Evolutionary conservation across 345 rosid species (phyloP).

Genomic region (Eucalyptus albens): DNA sequence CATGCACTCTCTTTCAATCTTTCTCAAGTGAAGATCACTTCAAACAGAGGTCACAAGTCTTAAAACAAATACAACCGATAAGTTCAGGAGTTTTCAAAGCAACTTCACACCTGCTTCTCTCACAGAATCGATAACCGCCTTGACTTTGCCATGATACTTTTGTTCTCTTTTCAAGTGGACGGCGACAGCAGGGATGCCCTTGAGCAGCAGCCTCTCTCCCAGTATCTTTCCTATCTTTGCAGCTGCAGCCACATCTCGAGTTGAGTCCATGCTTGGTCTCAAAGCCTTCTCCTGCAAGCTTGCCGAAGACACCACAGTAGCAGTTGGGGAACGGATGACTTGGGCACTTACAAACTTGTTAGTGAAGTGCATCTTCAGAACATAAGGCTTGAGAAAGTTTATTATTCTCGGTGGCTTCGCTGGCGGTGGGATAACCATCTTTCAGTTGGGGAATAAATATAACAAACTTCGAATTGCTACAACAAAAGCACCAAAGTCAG

Average conservation of each 20-base stretch:
- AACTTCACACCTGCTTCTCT: slow-evolving; percentile 63
- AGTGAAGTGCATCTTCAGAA: slow-evolving; percentile 76
- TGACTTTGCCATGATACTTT: slow-evolving; percentile 83
- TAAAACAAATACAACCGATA: not conserved
- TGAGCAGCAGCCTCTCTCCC: slow-evolving; percentile 55
- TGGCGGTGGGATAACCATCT: slow-evolving; percentile 74
- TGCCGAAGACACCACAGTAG: slow-evolving; percentile 68
- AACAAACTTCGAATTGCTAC: not conserved
- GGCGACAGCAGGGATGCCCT: slow-evolving; percentile 62
- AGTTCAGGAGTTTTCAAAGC: slow-evolving; percentile 3
- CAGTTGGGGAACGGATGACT: slow-evolving; percentile 73
- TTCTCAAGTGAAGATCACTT: not conserved
- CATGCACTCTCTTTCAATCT: not conserved
- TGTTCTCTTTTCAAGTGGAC: slow-evolving; percentile 60
- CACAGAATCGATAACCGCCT: slow-evolving; percentile 71
- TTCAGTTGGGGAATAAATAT: not conserved
- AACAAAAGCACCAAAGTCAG: not conserved
- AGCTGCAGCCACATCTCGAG: slow-evolving; percentile 87
- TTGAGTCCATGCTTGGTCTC: slow-evolving; percentile 41
- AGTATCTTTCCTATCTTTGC: slow-evolving; percentile 71
- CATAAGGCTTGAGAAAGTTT: slow-evolving; percentile 65
- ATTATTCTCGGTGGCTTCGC: slow-evolving; percentile 48
- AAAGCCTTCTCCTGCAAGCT: slow-evolving; percentile 81
- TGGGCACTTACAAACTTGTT: slow-evolving; percentile 72
- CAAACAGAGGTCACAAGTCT: not conserved